A percentile compares a stretch with the other conserved stretches of the same genome.
Evolutionary conservation across 139 green algal species (phyloP).

Genomic region (Raphidocelis subcapitata): DNA sequence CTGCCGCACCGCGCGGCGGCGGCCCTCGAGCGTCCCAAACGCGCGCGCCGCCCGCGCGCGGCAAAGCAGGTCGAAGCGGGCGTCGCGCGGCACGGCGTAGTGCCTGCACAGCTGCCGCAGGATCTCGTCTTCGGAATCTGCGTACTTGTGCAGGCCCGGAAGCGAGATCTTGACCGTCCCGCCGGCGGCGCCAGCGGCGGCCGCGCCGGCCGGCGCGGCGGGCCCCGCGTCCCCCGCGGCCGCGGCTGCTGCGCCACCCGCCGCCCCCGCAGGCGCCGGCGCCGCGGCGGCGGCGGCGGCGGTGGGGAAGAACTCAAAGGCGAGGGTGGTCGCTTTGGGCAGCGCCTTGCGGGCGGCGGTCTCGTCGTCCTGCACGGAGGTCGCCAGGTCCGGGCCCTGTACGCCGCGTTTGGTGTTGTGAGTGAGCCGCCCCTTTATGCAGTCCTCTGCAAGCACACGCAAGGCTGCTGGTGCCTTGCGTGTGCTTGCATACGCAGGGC

Average conservation of each 20-base stretch:
- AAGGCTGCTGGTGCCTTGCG: too few species aligned
- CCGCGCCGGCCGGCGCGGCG: not conserved
- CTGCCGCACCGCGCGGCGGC: conserved; percentile 50
- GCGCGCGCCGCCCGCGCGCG: conserved; percentile 53
- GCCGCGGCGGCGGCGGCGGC: conserved; percentile 4
- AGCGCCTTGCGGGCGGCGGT: conserved; percentile 26
- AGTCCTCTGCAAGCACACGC: too few species aligned
- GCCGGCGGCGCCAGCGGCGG: not conserved
- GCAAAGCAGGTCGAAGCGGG: conserved; percentile 73
- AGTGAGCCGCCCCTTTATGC: too few species aligned
- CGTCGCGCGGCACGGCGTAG: not conserved
- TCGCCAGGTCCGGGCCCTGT: conserved; percentile 58
- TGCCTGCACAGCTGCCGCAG: conserved; percentile 11
- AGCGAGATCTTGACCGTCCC: not conserved
- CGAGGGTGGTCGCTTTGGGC: conserved; percentile 50
- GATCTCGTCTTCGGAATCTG: not conserved
- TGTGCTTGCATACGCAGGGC: too few species aligned
- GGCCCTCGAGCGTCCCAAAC: conserved; percentile 58
- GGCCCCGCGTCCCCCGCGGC: too few species aligned
- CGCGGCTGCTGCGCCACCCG: too few species aligned
- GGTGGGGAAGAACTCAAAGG: conserved; percentile 71
- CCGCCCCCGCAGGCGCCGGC: not conserved
- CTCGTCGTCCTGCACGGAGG: conserved; percentile 34
- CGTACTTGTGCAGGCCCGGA: conserved; percentile 3
- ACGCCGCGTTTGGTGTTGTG: not conserved